A percentile compares a stretch with the other conserved stretches of the same genome.
Conservation (phyloP, 2,329 filamentous ascomycete genomes). For the Claviceps paspali region DNA sequence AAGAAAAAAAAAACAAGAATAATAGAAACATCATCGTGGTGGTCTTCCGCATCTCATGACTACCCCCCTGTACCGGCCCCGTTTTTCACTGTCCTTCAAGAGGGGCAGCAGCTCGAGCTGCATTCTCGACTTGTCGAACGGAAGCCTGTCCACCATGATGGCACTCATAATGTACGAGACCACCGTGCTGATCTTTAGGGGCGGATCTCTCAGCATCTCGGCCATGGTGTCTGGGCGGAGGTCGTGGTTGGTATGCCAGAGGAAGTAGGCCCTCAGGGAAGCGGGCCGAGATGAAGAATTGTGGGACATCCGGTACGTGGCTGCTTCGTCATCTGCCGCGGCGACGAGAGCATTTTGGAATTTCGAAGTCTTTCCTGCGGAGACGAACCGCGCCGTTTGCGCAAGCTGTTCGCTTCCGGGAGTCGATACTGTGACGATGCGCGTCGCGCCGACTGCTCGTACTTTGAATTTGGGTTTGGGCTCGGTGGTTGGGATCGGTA, state of each 20-base stretch:
- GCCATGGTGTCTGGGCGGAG: constrained; percentile 36
- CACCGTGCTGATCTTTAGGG: constrained; percentile 41
- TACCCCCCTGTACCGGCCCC: constrained; percentile 14
- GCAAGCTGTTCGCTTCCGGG: too few relatives aligned
- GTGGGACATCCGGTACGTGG: constrained; percentile 20
- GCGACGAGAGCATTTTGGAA: constrained; percentile 25
- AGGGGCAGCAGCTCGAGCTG: constrained; percentile 26
- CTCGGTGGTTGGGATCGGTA: constrained; percentile 40
- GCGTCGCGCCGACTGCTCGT: background rate
- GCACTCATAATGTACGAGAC: constrained; percentile 42
- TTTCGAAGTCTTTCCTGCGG: background rate
- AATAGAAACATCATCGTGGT: too few relatives aligned
- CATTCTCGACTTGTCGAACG: constrained; percentile 31
- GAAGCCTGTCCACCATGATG: constrained; percentile 33
- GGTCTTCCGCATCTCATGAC: constrained; percentile 11
- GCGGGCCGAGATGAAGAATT: constrained; percentile 13
- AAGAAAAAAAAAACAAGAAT: too few relatives aligned
- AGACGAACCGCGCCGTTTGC: too few relatives aligned
- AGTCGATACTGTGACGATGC: too few relatives aligned
- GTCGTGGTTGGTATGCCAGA: constrained; percentile 43
- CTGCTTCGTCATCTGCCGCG: constrained; percentile 25
- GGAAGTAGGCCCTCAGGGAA: constrained; percentile 41
- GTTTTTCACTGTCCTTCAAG: constrained; percentile 12
- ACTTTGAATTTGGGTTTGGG: background rate
- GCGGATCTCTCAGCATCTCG: constrained; percentile 41